Base-by-base conservation (phyloP, 176 grass and related monocot genomes). In the Carex cristatella region DNA sequence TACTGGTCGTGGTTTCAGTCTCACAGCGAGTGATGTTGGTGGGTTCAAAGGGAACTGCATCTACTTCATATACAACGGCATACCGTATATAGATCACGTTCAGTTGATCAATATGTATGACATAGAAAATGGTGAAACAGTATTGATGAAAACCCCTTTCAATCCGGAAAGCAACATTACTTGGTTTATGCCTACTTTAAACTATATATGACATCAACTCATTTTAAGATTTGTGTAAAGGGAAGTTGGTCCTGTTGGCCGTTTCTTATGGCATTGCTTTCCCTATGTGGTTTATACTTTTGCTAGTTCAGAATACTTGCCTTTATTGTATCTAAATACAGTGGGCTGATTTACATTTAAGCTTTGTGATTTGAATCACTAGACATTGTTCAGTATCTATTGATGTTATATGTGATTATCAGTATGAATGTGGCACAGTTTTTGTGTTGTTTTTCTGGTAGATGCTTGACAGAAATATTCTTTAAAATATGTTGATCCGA, bases 171-270 rank as follows among this genome's bases (percentile, higher is more conserved):
- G 8, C 14, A 5, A 40, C 38, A 12, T 40, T 49, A 76, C 38
- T 18, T 19, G 71, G 71, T 76, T 23, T 53, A 32, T 76, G 71
- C 71, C 71, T 76, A 76, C 40, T 76, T 49, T 76, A 48, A 48
- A 23, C 18, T n/a, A 62, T 62, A 23, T 27, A 6, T 62, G n/a
- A 23, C 60, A 62, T 62, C 16, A 23, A 62, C 23, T n/a, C 6
- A 19, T 8, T 49, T 18, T n/a, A 62, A 8, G 60, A 62, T 62
- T 2, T 0, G 5, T 62, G 60, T 62, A 62, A 62, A 62, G 18
- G 60, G 60, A 62, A 62, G 5, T 62, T 8, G 60, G 6, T n/a
- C 18, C 60, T 9, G 18, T 2, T 49, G 56, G 56, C 55, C 13
- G 14, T 16, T 59, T 59, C 56, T 16, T 59, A 15, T 59, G 14